Base-by-base conservation (phyloP, 140 eudicot genomes). In the Anethum foeniculum region DNA sequence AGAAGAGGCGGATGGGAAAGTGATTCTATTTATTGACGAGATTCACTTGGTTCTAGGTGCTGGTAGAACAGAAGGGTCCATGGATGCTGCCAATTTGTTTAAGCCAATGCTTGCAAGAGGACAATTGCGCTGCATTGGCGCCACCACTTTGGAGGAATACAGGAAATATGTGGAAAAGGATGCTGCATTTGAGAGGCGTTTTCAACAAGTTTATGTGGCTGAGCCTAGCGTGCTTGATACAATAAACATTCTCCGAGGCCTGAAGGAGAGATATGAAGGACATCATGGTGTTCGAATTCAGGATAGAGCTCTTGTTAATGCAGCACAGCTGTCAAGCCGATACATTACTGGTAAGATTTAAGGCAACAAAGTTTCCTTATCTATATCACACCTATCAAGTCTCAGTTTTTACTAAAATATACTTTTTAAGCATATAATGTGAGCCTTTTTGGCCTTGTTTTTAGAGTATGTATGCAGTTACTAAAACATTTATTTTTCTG, bases 31-130 rank as follows among this genome's bases (percentile, higher is more conserved):
- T 69, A 94, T 92, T 49, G 98, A 94, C 82, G 98, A 94, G 30
- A 86, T 94, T 56, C 98, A 94, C 54, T 88, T 92, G 47, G 98
- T 94, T 38, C 87, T 94, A 13, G 98, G 97, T 4, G 96, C 98
- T 15, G 97, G 97, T 77, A 85, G 98, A 16, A 85, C 97, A 1
- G 98, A 92, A 52, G 98, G 97, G 34, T 94, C 98, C 0, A 94
- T 94, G 96, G 98, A 94, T 88, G 98, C 97, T 76, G 97, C 97
- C 0, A 94, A 94, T 79, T 84, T 94, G 12, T 92, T 94, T 34
- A 94, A 94, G 58, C 98, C 98, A 13, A 92, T 94, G 97, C 97
- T 94, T 68, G 98, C 98, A 60, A 89, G 98, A 71, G 98, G 98
- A 23, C 98, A 94, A 44, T 94, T 0, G 43, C 62, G 62, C 27